Evolutionary conservation across 23 red algal species (phyloP), one percentile per base, ranked within the genome.

Genomic region (Agarophyton chilense): DNA sequence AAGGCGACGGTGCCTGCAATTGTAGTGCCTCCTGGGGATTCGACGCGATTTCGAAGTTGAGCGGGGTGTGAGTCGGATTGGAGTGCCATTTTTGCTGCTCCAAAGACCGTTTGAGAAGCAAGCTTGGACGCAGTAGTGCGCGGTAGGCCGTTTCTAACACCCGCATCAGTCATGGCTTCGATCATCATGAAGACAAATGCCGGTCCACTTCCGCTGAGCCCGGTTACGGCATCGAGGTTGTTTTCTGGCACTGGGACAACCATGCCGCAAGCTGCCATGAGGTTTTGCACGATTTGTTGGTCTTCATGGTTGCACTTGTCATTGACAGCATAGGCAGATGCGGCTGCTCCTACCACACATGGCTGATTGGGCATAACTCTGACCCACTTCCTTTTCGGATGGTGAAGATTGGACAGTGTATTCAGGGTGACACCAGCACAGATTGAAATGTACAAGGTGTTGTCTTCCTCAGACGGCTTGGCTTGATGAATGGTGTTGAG

Each of bases 141-240:
- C 16, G 86, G 82, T 51, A 98, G 68, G 24, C 95, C 95, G 12
- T 93, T 67, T 25, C 46, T 44, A 26, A 98, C 95, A 8, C 90
- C 95, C n/a, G 90, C 92, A 83, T 98, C 96, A 18, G 96, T 80
- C 44, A 98, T 81, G 49, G 96, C 94, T 84, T 98, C 96, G 41
- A 98, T 94, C 89, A 98, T 95, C 90, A 95, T 96, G 60, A 80
- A 95, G 21, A 94, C 93, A 62, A 90, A 98, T n/a, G 93, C 96
- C 38, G 96, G 96, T 16, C 96, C 96, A 26, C 84, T 92, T 29
- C 96, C 96, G 47, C 88, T 91, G n/a, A 98, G 54, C 17, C 93
- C 93, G 43, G 96, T 98, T 21, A 98, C 96, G 10, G 96, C 93
- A 65, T 98, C 93, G 25, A 98, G 72, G 58, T 81, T 87, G 31